These are phyloP conservation scores for Sicyos baderoa DNA, from an alignment of 306 rosid genomes.

Conservation along the genomic window DNA sequence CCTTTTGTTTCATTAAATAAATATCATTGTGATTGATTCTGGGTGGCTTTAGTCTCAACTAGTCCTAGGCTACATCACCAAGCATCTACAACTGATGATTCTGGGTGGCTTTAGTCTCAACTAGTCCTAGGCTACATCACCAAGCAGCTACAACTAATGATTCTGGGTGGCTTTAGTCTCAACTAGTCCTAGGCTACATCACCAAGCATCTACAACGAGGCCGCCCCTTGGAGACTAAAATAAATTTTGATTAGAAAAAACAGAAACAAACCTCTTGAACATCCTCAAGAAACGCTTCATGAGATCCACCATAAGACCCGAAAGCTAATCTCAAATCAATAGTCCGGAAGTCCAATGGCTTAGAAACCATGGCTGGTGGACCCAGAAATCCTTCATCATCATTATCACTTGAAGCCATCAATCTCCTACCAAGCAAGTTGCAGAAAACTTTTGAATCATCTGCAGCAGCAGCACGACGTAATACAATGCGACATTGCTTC, in stretches of 20 bases:
- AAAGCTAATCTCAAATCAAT: slow-evolving; percentile 85
- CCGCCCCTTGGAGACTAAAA: background rate
- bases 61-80: too few species aligned
- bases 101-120: too few species aligned
- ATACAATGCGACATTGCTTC: slow-evolving; percentile 84
- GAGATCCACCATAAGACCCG: slow-evolving; percentile 81
- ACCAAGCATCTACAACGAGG: too few species aligned
- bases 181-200: too few species aligned
- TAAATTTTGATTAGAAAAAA: slow-evolving; percentile 18
- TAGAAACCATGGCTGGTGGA: slow-evolving; percentile 81
- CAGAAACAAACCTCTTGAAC: slow-evolving; percentile 64
- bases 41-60: too few species aligned
- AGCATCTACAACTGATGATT: too few species aligned
- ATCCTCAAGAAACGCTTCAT: slow-evolving; percentile 87
- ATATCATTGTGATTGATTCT: too few species aligned
- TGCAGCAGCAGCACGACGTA: slow-evolving; percentile 77
- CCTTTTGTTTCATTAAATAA: too few species aligned
- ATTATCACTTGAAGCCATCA: slow-evolving; percentile 72
- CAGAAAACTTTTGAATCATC: slow-evolving; percentile 87
- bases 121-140: too few species aligned
- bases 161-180: too few species aligned
- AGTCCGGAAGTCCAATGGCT: slow-evolving; percentile 95
- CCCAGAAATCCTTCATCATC: slow-evolving; percentile 99
- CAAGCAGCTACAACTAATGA: too few species aligned
- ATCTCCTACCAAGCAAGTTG: slow-evolving; percentile 88